Conservation (phyloP, 75 land plant genomes). For the Picea glauca region DNA sequence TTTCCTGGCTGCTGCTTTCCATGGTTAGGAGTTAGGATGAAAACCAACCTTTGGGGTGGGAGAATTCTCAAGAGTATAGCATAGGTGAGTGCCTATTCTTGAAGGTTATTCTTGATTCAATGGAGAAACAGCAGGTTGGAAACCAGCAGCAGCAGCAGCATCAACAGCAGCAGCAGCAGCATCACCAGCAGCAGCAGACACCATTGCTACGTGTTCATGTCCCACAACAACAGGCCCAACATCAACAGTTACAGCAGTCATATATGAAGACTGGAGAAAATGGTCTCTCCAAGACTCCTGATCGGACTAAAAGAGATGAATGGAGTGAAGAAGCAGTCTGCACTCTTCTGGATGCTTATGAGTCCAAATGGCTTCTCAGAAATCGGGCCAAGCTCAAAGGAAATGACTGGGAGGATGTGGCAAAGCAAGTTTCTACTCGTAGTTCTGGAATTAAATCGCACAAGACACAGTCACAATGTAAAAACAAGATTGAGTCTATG, state of each 20-base stretch:
- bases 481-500: conserved; percentile 66
- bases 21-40: neutral
- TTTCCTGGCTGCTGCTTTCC: neutral
- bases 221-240: conserved; percentile 3
- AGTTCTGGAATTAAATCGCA: conserved; percentile 18
- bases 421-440: conserved; percentile 36
- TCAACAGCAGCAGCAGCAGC: neutral
- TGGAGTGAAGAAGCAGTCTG: conserved; percentile 54
- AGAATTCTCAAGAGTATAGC: neutral
- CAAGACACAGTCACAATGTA: conserved; percentile 52
- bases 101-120: conserved; percentile 1
- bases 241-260: conserved; percentile 1
- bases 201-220: neutral
- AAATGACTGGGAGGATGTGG: conserved; percentile 56
- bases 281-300: conserved; percentile 10
- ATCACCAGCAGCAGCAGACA: conserved; percentile 2
- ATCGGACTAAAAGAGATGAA: conserved; percentile 38
- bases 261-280: conserved; percentile 2
- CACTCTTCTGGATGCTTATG: conserved; percentile 49
- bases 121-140: conserved; percentile 6
- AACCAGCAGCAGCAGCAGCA: conserved; percentile 9
- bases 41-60: neutral
- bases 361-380: conserved; percentile 38
- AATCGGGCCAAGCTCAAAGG: conserved; percentile 59
- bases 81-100: neutral